Base-by-base conservation (phyloP, 1,139 yeast genomes). In the Geotrichum citri-aurantii region DNA sequence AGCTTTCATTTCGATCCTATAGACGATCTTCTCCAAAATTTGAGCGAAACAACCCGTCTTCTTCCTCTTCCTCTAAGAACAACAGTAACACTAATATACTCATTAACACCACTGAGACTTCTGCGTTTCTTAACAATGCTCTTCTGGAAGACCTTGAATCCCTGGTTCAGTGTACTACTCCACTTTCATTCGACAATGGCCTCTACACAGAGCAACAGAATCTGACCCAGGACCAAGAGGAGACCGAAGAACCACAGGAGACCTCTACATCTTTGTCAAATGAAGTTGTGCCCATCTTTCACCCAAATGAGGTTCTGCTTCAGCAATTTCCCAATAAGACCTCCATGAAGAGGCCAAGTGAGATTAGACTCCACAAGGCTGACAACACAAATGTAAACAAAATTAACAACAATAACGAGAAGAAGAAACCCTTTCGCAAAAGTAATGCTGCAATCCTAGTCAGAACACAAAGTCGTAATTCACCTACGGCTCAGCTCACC, bases 231-330 rank as follows among this genome's bases (percentile, higher is more conserved):
- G 23, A 19, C 42, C 26, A 14, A 5, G 31, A 37, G 19, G 17
- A 37, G 19, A 37, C 2, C n/a, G 8, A 14, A 2, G 42, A 37
- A n/a, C 6, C n/a, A 3, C 42, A 14, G 14, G 42, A 37, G 7
- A 17, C 14, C 14, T 37, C 42, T 17, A n/a, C 19, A 5, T 12
- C 42, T 37, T 23, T 31, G 31, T n/a, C 6, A 24, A 17, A 7
- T 3, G 57, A 54, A 11, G 24, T 42, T 14, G 33, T 50, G 26
- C 73, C 73, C 37, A 70, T 70, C 24, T 60, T 70, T 40, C 62
- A 67, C 10, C 73, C 73, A 27, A 70, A 70, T 59, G 73, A 70
- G 55, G 60, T 70, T 31, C 65, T 70, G 37, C 62, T 70, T 49
- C 72, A 69, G 59, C 55, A 63, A 52, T 68, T 70, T 56, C 64